These are phyloP conservation scores for Eucalyptus viminalis DNA, from an alignment of 345 rosid species.

Conservation along the genomic window DNA sequence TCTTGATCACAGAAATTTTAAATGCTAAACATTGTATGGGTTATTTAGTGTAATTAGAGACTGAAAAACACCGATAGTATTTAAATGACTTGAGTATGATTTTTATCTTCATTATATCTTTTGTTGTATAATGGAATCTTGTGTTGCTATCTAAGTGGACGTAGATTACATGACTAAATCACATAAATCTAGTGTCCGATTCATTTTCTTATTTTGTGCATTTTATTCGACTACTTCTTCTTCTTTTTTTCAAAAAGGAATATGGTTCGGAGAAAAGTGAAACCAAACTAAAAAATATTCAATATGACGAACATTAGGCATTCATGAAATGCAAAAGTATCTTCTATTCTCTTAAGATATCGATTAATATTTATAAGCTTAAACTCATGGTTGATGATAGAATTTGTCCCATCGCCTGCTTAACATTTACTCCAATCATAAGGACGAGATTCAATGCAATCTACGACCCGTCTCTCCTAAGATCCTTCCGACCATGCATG, in stretches of 20 bases:
- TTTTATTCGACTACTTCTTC: too few relatives aligned
- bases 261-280: background rate
- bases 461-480: background rate
- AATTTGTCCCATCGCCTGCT: background rate
- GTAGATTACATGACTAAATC: rapidly evolving
- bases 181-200: too few relatives aligned
- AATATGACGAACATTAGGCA: too few relatives aligned
- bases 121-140: too few relatives aligned
- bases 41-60: too few relatives aligned
- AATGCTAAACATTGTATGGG: too few relatives aligned
- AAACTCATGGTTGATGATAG: background rate
- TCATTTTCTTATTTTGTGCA: background rate
- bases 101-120: too few relatives aligned
- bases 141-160: rapidly evolving
- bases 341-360: background rate
- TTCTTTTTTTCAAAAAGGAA: background rate
- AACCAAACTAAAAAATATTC: background rate
- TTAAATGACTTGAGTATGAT: too few relatives aligned
- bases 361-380: background rate
- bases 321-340: background rate
- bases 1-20: too few relatives aligned
- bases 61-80: too few relatives aligned
- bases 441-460: background rate
- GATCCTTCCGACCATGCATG: background rate
- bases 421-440: background rate